Percentiles rank a stretch among this genome's conserved stretches.
Evolutionary conservation across 352 stramenopile species (phyloP).

Genomic region (Phytophthora litchii): DNA sequence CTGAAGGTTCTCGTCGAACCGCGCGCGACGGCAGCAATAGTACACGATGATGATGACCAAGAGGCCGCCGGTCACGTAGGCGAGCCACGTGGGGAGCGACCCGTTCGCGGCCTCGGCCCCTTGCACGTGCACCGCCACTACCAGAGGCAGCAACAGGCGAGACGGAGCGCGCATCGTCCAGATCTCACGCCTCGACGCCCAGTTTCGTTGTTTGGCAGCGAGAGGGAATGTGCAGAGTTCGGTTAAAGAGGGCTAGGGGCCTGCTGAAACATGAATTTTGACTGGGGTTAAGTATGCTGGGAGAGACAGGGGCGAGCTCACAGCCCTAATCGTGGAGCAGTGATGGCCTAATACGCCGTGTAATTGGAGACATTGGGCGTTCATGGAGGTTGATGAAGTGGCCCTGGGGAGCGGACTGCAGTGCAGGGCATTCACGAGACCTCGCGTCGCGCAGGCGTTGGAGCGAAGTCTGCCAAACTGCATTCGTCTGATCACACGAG

Average conservation of each 20-base stretch:
- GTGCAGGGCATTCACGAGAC: neutral
- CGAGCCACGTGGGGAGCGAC: conserved; percentile 79
- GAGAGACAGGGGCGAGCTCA: conserved; percentile 21
- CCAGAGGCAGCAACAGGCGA: conserved; percentile 41
- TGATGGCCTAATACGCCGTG: neutral
- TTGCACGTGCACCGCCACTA: conserved; percentile 33
- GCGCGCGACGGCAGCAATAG: conserved; percentile 86
- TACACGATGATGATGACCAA: conserved; percentile 90
- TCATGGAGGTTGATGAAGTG: conserved; percentile 1
- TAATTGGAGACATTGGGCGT: neutral
- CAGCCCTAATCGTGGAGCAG: too few species aligned
- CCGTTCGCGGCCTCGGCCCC: conserved; percentile 39
- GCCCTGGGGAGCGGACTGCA: neutral
- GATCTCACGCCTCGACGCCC: conserved; percentile 14
- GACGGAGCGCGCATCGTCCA: conserved; percentile 28
- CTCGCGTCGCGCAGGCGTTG: neutral
- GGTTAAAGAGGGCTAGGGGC: conserved; percentile 21
- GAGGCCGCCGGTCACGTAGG: conserved; percentile 83
- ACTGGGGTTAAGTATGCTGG: conserved; percentile 18
- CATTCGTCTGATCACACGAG: neutral
- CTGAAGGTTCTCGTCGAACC: conserved; percentile 89
- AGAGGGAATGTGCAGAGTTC: conserved; percentile 1
- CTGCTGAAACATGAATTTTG: conserved; percentile 30
- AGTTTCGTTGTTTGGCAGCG: conserved; percentile 24
- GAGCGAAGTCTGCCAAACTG: neutral